phyloP scores from a whole-genome alignment of 2,329 filamentous ascomycete species.

The Gremmenia infestans region DNA sequence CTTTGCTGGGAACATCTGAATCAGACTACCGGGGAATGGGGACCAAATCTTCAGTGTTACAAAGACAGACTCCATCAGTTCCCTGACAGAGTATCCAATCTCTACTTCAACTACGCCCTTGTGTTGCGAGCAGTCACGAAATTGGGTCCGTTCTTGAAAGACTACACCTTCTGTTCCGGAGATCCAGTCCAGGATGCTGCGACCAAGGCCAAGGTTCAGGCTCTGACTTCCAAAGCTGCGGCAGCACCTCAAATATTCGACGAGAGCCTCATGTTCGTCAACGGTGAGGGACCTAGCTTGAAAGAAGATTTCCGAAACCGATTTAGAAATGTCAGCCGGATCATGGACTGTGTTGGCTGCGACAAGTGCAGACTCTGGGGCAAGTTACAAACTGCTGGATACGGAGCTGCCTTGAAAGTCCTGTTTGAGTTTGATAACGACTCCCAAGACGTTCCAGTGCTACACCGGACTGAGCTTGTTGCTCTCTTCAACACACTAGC shows the following conservation, averaged over 20 bases:
- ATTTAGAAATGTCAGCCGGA: conserved; percentile 90
- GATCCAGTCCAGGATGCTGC: conserved; percentile 72
- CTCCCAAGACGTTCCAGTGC: conserved; percentile 57
- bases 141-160: conserved; percentile 70
- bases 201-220: conserved; percentile 78
- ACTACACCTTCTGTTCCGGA: conserved; percentile 89
- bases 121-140: conserved; percentile 88
- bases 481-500: conserved; percentile 92
- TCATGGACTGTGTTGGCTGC: conserved; percentile 98
- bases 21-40: conserved; percentile 89
- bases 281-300: conserved; percentile 66
- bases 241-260: conserved; percentile 81
- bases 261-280: conserved; percentile 91
- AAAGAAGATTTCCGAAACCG: conserved; percentile 98
- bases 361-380: conserved; percentile 99
- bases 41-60: conserved; percentile 87
- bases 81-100: conserved; percentile 89
- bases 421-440: conserved; percentile 81
- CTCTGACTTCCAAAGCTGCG: conserved; percentile 65
- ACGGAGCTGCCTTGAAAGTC: conserved; percentile 91
- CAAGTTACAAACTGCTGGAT: conserved; percentile 91
- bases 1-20: conserved; percentile 96
- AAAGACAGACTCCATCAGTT: conserved; percentile 74
- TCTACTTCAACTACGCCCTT: conserved; percentile 99
- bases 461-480: conserved; percentile 88